Conservation (phyloP, 257 asterid genomes). For the Craterostigma plantagineum region DNA sequence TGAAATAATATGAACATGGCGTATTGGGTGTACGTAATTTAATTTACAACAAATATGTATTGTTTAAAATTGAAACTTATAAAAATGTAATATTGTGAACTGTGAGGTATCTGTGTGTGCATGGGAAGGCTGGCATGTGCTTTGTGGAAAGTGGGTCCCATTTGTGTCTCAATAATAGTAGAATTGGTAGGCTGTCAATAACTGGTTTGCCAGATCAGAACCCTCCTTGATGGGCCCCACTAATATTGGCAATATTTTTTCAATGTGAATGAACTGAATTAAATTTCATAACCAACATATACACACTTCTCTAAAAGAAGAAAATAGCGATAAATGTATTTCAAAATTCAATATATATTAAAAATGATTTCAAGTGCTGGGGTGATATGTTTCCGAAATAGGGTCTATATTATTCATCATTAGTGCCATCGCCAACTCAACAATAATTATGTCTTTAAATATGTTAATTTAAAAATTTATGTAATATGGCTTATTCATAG, state of each 20-base stretch:
- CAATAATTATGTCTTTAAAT: no score
- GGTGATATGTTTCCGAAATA: no score
- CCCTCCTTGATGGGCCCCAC: slow-evolving; percentile 18
- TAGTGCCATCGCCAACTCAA: no score
- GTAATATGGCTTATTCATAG: no score
- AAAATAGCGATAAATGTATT: no score
- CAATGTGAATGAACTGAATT: no score
- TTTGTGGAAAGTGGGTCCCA: slow-evolving; percentile 41
- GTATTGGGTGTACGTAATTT: slow-evolving; percentile 2
- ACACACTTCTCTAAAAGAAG: no score
- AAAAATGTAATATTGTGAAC: slow-evolving; percentile 7
- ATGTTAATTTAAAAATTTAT: no score
- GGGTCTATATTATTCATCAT: no score
- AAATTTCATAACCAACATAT: no score
- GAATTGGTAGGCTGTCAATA: slow-evolving; percentile 85
- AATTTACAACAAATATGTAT: background rate
- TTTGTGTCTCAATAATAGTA: slow-evolving; percentile 34
- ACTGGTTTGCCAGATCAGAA: slow-evolving; percentile 77
- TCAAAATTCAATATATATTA: no score
- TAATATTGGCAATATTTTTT: slow-evolving; percentile 4
- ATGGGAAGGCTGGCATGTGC: slow-evolving; percentile 45
- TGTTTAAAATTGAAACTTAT: background rate
- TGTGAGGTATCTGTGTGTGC: slow-evolving; percentile 6
- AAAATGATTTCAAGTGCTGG: no score
- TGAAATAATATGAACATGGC: background rate